Percentiles rank a stretch among this genome's conserved stretches.
These are phyloP conservation scores for Cardamine chenopodiifolia DNA, from an alignment of 345 rosid species.

Conservation along the genomic window DNA sequence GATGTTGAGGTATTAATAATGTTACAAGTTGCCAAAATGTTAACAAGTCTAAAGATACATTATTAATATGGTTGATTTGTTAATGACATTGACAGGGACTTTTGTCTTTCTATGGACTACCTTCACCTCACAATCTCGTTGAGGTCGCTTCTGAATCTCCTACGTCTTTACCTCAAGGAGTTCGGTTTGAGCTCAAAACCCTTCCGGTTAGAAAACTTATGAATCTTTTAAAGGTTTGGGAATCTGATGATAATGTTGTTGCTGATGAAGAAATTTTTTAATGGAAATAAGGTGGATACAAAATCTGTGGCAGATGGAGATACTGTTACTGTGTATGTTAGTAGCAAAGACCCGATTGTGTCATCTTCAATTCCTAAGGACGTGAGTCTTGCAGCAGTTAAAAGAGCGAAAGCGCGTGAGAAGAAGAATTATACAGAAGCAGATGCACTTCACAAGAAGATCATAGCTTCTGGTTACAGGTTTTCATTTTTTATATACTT, in stretches of 20 bases:
- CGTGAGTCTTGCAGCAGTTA: conserved; percentile 56
- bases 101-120: conserved; percentile 81
- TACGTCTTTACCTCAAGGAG: conserved; percentile 53
- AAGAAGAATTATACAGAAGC: conserved; percentile 60
- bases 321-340: conserved; percentile 69
- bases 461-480: conserved; percentile 77
- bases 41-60: neutral
- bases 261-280: conserved; percentile 18
- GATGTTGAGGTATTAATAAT: conserved; percentile 81
- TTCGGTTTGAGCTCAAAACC: conserved; percentile 61
- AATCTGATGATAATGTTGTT: conserved; percentile 11
- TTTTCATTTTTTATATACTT: conserved; percentile 17
- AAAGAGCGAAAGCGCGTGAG: conserved; percentile 65
- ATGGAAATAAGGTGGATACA: conserved; percentile 70
- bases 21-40: conserved; percentile 4
- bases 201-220: conserved; percentile 59
- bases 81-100: conserved; percentile 53
- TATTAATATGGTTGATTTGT: conserved; percentile 6
- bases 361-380: conserved; percentile 62
- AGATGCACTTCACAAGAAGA: conserved; percentile 67
- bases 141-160: conserved; percentile 49
- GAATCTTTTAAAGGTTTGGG: neutral
- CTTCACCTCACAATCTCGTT: conserved; percentile 53
- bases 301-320: conserved; percentile 85
- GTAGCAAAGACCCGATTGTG: conserved; percentile 59